These are phyloP conservation scores for Xylaria sp. DNA, from an alignment of 495 filamentous ascomycete species.

Conservation along the genomic window DNA sequence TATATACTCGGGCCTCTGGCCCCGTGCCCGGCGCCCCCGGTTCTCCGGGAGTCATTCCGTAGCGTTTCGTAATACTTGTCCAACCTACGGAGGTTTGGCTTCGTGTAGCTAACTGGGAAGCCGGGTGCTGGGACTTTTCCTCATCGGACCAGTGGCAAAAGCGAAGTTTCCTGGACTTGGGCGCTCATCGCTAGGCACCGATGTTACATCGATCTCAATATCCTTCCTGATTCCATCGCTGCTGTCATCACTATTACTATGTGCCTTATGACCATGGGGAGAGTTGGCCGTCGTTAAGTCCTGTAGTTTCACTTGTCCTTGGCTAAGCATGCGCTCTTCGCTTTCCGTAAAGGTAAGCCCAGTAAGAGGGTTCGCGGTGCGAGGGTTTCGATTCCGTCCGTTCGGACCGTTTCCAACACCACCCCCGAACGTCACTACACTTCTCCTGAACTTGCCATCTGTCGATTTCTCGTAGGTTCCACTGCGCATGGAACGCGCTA, in stretches of 20 bases:
- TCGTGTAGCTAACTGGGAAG: not conserved
- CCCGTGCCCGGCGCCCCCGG: too few species aligned
- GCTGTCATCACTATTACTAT: slow-evolving; percentile 15
- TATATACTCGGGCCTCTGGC: too few species aligned
- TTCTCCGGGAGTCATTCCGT: too few species aligned
- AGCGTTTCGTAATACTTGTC: not conserved
- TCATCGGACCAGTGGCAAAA: slow-evolving; percentile 12
- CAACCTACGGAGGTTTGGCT: not conserved
- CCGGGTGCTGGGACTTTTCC: slow-evolving; percentile 6
- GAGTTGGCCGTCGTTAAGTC: slow-evolving; percentile 27
- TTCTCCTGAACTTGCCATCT: slow-evolving; percentile 1
- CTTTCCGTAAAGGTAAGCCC: slow-evolving; percentile 49
- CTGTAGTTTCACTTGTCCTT: slow-evolving; percentile 40
- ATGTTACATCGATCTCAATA: slow-evolving; percentile 22
- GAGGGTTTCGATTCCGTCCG: slow-evolving; percentile 12
- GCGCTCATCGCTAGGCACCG: slow-evolving; percentile 3
- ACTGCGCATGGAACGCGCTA: slow-evolving; percentile 12
- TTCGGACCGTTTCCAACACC: not conserved
- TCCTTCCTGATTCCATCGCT: slow-evolving; percentile 25
- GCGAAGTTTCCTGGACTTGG: slow-evolving; percentile 1
- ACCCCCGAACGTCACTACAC: slow-evolving; percentile 11
- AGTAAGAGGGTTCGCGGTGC: slow-evolving; percentile 37
- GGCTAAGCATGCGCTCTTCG: slow-evolving; percentile 47
- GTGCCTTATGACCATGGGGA: not conserved
- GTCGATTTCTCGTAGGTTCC: slow-evolving; percentile 16